phyloP scores from a whole-genome alignment of 1,139 yeast genomes.

The Zhuliangozyma blackwelliae region DNA sequence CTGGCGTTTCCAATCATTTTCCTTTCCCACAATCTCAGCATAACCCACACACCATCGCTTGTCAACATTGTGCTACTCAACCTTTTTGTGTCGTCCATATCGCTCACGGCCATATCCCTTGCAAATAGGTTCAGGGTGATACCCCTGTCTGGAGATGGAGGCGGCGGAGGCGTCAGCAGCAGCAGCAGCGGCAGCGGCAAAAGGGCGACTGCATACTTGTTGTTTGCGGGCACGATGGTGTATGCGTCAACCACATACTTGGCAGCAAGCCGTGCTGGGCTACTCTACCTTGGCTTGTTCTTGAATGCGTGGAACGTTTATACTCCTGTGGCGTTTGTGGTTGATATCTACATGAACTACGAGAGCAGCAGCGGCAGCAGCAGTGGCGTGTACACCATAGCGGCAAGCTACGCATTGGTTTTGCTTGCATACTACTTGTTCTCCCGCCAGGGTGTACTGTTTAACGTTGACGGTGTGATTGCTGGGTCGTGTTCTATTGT shows the following conservation, averaged over 20 bases:
- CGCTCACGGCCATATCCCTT: constrained; percentile 3
- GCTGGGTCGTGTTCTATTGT: neutral
- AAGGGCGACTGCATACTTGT: neutral
- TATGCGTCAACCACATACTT: constrained; percentile 16
- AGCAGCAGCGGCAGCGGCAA: constrained; percentile 1
- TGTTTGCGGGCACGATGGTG: constrained; percentile 2
- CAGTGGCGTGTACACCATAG: neutral
- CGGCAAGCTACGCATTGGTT: constrained; percentile 7
- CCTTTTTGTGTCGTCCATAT: constrained; percentile 4
- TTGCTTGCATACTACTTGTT: constrained; percentile 6
- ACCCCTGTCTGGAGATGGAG: neutral
- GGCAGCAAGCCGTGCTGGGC: constrained; percentile 19
- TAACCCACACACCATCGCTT: neutral
- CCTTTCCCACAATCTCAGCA: constrained; percentile 15
- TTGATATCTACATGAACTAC: constrained; percentile 16
- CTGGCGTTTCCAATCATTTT: constrained; percentile 25
- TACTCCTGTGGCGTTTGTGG: constrained; percentile 20
- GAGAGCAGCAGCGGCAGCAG: neutral
- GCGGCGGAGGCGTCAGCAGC: constrained; percentile 1
- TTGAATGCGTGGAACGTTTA: constrained; percentile 24
- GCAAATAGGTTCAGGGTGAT: constrained; percentile 3
- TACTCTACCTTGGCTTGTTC: constrained; percentile 24
- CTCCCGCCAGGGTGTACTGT: neutral
- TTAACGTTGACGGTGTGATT: too few relatives aligned
- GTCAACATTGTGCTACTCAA: constrained; percentile 4